Evolutionary conservation across 495 filamentous ascomycete genomes (phyloP).

Genomic region (Podospora pseudopauciseta): DNA sequence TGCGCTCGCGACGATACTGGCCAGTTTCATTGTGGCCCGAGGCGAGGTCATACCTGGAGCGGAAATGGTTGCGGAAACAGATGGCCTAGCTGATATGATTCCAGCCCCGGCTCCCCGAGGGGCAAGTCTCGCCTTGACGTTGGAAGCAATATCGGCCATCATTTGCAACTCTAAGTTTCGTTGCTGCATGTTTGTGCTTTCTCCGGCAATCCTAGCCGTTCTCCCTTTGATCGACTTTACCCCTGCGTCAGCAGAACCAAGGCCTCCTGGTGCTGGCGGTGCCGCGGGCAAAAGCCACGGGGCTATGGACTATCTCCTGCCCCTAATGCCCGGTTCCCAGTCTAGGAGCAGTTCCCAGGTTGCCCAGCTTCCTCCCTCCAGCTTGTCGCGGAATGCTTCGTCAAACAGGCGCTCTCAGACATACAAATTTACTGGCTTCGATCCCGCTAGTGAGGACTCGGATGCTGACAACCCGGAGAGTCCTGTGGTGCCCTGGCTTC

Average conservation of each 20-base stretch:
- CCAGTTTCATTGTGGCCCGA: conserved; percentile 64
- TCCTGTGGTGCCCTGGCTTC: conserved; percentile 77
- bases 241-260: conserved; percentile 23
- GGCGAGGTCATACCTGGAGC: conserved; percentile 62
- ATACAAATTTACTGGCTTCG: conserved; percentile 31
- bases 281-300: conserved; percentile 34
- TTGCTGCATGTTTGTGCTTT: conserved; percentile 72
- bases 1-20: conserved; percentile 70
- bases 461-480: conserved; percentile 67
- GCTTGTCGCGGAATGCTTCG: conserved; percentile 38
- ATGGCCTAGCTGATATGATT: conserved; percentile 45
- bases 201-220: conserved; percentile 67
- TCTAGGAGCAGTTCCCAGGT: conserved; percentile 16
- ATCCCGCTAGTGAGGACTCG: conserved; percentile 27
- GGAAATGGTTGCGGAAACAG: conserved; percentile 39
- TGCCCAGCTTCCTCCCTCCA: conserved; percentile 57
- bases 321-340: conserved; percentile 37
- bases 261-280: conserved; percentile 34
- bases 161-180: conserved; percentile 75
- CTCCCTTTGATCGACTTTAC: conserved; percentile 51
- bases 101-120: conserved; percentile 56
- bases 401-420: conserved; percentile 25
- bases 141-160: conserved; percentile 80
- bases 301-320: conserved; percentile 60
- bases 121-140: conserved; percentile 61